Percentiles rank a stretch among this genome's conserved stretches.
Evolutionary conservation across 805 yeast species (phyloP).

Genomic region (Kuraishia cidri): DNA sequence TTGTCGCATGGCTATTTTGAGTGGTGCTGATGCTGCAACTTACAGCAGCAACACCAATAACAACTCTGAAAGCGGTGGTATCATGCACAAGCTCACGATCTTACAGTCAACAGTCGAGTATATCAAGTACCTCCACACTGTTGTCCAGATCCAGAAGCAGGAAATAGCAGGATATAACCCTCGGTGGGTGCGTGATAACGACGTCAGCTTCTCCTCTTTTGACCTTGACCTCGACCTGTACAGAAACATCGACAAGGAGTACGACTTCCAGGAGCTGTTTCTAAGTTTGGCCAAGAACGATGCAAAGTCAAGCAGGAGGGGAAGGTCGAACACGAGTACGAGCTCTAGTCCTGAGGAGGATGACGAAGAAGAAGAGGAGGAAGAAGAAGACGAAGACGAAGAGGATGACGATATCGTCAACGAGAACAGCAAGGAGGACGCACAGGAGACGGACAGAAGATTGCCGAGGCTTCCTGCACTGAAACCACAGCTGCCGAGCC

Average conservation of each 20-base stretch:
- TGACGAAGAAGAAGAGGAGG: not conserved
- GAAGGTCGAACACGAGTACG: not conserved
- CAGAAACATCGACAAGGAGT: conserved; percentile 50
- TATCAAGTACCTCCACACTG: conserved; percentile 58
- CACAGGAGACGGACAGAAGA: not conserved
- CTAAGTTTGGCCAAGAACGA: conserved; percentile 17
- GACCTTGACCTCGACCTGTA: conserved; percentile 51
- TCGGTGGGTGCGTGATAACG: conserved; percentile 22
- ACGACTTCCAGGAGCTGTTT: conserved; percentile 33
- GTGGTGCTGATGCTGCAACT: conserved; percentile 1
- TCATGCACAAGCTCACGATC: conserved; percentile 72
- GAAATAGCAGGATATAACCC: conserved; percentile 12
- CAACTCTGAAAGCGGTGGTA: conserved; percentile 15
- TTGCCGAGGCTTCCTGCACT: too few species aligned
- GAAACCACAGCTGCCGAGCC: conserved; percentile 2
- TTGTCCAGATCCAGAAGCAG: conserved; percentile 38
- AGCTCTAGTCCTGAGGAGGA: not conserved
- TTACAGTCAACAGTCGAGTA: conserved; percentile 80
- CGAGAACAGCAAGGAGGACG: not conserved
- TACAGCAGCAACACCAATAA: not conserved
- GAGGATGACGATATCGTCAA: conserved; percentile 1
- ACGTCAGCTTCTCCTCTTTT: conserved; percentile 38
- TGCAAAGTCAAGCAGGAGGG: conserved; percentile 16
- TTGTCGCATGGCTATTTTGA: conserved; percentile 42
- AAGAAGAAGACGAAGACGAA: not conserved